Evolutionary conservation across 2,329 filamentous ascomycete species (phyloP).

Genomic region (Ceratocystis smalleyi): DNA sequence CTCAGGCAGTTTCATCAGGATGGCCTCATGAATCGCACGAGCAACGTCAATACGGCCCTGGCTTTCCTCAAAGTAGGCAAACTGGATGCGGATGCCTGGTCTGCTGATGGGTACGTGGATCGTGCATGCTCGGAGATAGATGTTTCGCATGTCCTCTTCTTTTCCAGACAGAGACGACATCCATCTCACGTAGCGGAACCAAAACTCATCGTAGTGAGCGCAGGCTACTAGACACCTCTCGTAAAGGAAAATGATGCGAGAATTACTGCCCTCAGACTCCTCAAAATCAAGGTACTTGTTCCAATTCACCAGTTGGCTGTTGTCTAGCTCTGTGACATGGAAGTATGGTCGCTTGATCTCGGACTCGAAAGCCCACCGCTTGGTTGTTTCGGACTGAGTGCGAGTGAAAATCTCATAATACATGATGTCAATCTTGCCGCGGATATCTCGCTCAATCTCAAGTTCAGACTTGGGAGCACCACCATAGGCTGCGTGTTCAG

Average conservation of each 20-base stretch:
- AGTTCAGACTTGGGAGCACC: conserved; percentile 47
- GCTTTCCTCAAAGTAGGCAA: conserved; percentile 89
- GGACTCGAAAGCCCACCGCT: conserved; percentile 87
- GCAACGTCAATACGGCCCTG: conserved; percentile 61
- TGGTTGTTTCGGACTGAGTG: conserved; percentile 76
- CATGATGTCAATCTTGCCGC: conserved; percentile 61
- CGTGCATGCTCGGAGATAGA: conserved; percentile 74
- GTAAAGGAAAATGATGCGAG: conserved; percentile 67
- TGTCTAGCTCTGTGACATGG: conserved; percentile 83
- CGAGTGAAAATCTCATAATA: conserved; percentile 67
- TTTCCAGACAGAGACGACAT: conserved; percentile 69
- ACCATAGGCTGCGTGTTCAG: conserved; percentile 41
- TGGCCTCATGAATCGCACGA: conserved; percentile 67
- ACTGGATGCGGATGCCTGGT: conserved; percentile 72
- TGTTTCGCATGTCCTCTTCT: conserved; percentile 78
- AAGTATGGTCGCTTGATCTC: conserved; percentile 95
- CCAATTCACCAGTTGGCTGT: conserved; percentile 76
- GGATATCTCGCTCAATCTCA: conserved; percentile 71
- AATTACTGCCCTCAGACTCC: conserved; percentile 64
- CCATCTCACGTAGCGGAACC: conserved; percentile 94
- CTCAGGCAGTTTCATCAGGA: conserved; percentile 60
- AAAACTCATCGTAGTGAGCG: conserved; percentile 93
- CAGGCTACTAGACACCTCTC: conserved; percentile 87
- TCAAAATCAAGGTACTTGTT: conserved; percentile 94
- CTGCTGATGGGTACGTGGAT: conserved; percentile 76